Evolutionary conservation across 23 red algal genomes (phyloP).

Genomic region (Gracilariopsis chorda): DNA sequence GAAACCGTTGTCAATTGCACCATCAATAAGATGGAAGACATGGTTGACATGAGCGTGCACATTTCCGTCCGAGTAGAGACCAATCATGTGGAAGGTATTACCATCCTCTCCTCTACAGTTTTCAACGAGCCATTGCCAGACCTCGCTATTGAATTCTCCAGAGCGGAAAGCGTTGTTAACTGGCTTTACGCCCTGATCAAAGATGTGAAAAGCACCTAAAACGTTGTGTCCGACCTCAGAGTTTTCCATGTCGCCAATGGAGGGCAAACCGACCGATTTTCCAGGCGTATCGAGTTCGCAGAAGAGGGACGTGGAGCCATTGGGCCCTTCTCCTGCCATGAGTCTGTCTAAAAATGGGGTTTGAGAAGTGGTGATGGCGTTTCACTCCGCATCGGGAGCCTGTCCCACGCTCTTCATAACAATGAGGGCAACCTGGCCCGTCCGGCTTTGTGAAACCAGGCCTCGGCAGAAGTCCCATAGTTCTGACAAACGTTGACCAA

Average conservation of each 20-base stretch:
- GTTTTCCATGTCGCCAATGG: conserved; percentile 79
- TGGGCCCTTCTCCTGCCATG: conserved; percentile 52
- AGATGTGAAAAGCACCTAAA: conserved; percentile 63
- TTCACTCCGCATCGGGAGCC: conserved; percentile 31
- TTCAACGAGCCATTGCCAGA: conserved; percentile 71
- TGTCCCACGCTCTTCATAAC: conserved; percentile 66
- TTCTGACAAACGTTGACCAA: no score
- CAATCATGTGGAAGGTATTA: conserved; percentile 69
- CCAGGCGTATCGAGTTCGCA: conserved; percentile 69
- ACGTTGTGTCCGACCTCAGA: conserved; percentile 83
- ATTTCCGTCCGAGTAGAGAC: conserved; percentile 79
- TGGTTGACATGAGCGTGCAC: conserved; percentile 80
- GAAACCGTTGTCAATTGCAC: conserved; percentile 50
- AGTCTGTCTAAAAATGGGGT: conserved; percentile 71
- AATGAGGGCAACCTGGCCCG: conserved; percentile 66
- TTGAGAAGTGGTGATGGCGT: conserved; percentile 35
- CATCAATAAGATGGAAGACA: conserved; percentile 67
- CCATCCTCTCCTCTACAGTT: background rate
- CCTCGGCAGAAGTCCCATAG: conserved; percentile 3
- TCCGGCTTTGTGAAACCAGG: conserved; percentile 26
- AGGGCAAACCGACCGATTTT: conserved; percentile 70
- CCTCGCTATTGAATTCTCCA: conserved; percentile 57
- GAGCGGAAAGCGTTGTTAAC: conserved; percentile 57
- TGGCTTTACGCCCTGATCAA: conserved; percentile 72
- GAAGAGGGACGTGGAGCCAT: conserved; percentile 37